Evolutionary conservation across 2,329 filamentous ascomycete species (phyloP).

Genomic region (Shiraia bambusicola): DNA sequence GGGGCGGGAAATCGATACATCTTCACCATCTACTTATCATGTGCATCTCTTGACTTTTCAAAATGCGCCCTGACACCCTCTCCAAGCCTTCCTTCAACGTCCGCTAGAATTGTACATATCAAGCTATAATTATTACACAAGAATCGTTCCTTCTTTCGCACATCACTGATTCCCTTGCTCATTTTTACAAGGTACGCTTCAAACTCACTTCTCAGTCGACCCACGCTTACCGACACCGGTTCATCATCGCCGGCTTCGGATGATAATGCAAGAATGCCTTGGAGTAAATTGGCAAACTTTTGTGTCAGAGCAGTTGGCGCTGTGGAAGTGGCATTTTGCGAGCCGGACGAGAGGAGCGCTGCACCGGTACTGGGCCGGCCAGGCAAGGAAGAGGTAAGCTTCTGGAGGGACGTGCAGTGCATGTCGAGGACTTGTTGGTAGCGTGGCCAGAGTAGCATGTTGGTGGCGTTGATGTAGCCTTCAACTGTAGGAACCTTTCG

Average conservation of each 20-base stretch:
- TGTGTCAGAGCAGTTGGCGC: conserved; percentile 92
- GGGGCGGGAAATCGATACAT: too few species aligned
- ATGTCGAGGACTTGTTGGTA: conserved; percentile 92
- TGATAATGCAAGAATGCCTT: conserved; percentile 79
- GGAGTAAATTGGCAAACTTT: conserved; percentile 89
- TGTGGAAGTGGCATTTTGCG: conserved; percentile 60
- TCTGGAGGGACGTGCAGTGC: conserved; percentile 83
- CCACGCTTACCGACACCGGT: conserved; percentile 79
- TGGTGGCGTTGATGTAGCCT: conserved; percentile 88
- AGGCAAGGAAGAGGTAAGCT: conserved; percentile 50
- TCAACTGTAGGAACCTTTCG: conserved; percentile 88
- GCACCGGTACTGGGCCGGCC: conserved; percentile 38
- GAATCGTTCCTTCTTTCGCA: conserved; percentile 81
- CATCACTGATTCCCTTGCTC: conserved; percentile 73
- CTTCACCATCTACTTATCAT: conserved; percentile 32
- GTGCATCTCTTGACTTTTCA: conserved; percentile 57
- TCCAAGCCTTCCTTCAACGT: conserved; percentile 71
- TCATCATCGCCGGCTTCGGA: conserved; percentile 93
- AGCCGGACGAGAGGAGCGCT: conserved; percentile 39
- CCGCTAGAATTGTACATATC: conserved; percentile 81
- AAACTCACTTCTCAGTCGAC: conserved; percentile 75
- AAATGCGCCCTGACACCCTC: conserved; percentile 76
- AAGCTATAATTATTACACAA: conserved; percentile 95
- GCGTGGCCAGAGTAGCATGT: conserved; percentile 94
- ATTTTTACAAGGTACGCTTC: conserved; percentile 79